These are phyloP conservation scores for Citrullus mucosospermus DNA, from an alignment of 306 rosid genomes.

Conservation along the genomic window DNA sequence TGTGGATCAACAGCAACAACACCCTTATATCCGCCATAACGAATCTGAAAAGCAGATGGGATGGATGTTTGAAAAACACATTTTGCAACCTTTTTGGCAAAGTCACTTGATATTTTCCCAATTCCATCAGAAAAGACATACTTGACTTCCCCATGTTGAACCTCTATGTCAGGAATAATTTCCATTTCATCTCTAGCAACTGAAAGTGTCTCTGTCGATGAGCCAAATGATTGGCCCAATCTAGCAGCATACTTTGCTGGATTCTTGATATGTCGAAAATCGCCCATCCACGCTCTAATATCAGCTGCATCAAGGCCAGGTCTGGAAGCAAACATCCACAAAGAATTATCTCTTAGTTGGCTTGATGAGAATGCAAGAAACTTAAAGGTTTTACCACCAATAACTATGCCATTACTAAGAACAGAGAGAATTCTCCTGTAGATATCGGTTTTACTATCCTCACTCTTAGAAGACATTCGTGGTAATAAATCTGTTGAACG, in stretches of 20 bases:
- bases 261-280: conserved; percentile 23
- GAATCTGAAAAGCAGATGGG: conserved; percentile 43
- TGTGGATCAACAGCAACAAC: conserved; percentile 39
- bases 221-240: conserved; percentile 36
- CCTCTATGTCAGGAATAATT: conserved; percentile 20
- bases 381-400: conserved; percentile 28
- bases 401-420: conserved; percentile 25
- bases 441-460: conserved; percentile 10
- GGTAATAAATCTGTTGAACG: conserved; percentile 13
- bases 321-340: conserved; percentile 47
- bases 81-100: conserved; percentile 20
- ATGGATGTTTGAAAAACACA: conserved; percentile 8
- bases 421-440: conserved; percentile 26
- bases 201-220: conserved; percentile 20
- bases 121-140: conserved; percentile 41
- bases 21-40: conserved; percentile 34
- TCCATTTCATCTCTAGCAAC: conserved; percentile 16
- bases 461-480: background rate
- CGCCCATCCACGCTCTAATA: conserved; percentile 33
- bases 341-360: conserved; percentile 24
- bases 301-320: conserved; percentile 18
- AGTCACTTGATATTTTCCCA: conserved; percentile 26
- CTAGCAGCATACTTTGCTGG: conserved; percentile 29
- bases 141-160: background rate
- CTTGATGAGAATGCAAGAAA: conserved; percentile 32